phyloP scores from a whole-genome alignment of 176 grass and related monocot species.

The Tillandsia fasciculata region DNA sequence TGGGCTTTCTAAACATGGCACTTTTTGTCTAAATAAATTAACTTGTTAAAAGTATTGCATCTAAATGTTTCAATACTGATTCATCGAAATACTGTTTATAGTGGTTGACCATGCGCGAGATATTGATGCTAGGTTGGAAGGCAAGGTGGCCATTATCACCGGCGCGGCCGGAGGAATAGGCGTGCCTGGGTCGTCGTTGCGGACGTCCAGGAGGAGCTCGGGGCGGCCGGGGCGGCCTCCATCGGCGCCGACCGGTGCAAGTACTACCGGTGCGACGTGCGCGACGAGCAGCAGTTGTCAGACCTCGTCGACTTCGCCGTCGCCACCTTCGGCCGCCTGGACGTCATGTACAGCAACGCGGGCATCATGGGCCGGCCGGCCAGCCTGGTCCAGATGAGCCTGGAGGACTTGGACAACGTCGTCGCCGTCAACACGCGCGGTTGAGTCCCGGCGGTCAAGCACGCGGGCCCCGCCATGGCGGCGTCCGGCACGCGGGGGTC shows the following conservation, averaged over 20 bases:
- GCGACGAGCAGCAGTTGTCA: constrained; percentile 27
- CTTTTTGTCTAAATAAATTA: no score
- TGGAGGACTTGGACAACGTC: constrained; percentile 42
- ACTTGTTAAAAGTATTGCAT: no score
- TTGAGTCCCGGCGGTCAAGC: constrained; percentile 42
- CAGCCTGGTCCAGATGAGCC: constrained; percentile 30
- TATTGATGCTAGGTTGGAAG: constrained; percentile 21
- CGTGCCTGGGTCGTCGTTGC: no score
- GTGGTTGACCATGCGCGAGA: no score
- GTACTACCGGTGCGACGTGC: constrained; percentile 40
- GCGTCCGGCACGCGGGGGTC: constrained; percentile 21
- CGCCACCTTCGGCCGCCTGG: constrained; percentile 27
- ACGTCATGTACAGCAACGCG: constrained; percentile 62
- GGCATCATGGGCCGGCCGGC: constrained; percentile 6
- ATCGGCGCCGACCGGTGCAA: constrained; percentile 36
- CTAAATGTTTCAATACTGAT: no score
- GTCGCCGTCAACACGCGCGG: constrained; percentile 76
- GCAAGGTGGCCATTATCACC: constrained; percentile 54
- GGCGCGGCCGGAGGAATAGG: constrained; percentile 52
- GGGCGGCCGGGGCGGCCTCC: constrained; percentile 18
- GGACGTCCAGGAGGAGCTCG: no score
- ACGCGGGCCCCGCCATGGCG: constrained; percentile 62
- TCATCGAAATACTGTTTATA: no score
- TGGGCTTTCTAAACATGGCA: no score
- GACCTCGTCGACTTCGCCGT: constrained; percentile 36